A percentile compares a stretch with the other conserved stretches of the same genome.
These are phyloP conservation scores for Neophaeococcomyces mojaviensis DNA, from an alignment of 2,329 filamentous ascomycete genomes.

Conservation along the genomic window DNA sequence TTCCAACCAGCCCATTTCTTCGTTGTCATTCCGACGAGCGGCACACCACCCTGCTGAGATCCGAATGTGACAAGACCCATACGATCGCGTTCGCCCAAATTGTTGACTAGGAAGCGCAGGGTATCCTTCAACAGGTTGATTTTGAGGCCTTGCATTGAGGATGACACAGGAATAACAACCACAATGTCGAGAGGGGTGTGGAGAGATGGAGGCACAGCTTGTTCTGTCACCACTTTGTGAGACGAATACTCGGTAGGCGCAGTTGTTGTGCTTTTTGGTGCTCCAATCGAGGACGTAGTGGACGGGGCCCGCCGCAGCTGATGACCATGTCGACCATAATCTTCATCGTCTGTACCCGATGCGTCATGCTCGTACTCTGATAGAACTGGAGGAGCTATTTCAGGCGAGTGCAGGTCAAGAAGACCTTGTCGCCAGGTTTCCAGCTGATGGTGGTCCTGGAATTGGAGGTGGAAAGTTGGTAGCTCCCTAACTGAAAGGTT, in stretches of 20 bases:
- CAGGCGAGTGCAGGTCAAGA: conserved; percentile 69
- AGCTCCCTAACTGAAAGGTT: conserved; percentile 87
- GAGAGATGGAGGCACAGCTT: conserved; percentile 43
- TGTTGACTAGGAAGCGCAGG: conserved; percentile 82
- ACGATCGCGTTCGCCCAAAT: conserved; percentile 82
- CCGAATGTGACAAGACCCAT: conserved; percentile 98
- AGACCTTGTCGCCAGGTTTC: conserved; percentile 87
- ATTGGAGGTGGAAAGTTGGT: conserved; percentile 87
- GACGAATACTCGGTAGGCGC: conserved; percentile 88
- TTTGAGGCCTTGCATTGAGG: conserved; percentile 98
- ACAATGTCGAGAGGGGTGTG: conserved; percentile 94
- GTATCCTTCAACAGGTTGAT: conserved; percentile 90
- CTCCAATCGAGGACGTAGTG: conserved; percentile 72
- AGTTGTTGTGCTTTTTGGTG: conserved; percentile 72
- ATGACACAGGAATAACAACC: conserved; percentile 92
- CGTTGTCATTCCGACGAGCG: conserved; percentile 95
- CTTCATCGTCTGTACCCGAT: conserved; percentile 82
- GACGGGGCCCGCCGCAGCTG: conserved; percentile 70
- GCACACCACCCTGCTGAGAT: conserved; percentile 84
- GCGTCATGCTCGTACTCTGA: conserved; percentile 69
- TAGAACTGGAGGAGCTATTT: conserved; percentile 28
- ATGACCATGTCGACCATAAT: conserved; percentile 50
- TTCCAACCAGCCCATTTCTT: conserved; percentile 91
- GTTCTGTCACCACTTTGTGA: conserved; percentile 41
- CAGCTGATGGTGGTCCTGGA: conserved; percentile 73